phyloP scores from a whole-genome alignment of 352 stramenopile species.

The Plasmopara halstedii region DNA sequence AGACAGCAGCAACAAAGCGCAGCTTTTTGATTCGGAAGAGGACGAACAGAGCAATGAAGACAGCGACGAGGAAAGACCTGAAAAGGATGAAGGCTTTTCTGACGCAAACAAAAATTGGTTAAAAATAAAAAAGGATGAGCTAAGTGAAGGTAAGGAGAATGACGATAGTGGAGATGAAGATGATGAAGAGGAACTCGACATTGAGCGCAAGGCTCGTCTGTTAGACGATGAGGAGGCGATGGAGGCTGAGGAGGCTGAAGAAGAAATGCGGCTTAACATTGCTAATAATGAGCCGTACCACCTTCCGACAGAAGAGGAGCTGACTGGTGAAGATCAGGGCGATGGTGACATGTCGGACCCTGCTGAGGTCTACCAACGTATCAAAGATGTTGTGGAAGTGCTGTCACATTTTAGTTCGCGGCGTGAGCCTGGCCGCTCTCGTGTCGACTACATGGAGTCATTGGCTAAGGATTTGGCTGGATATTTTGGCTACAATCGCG shows the following conservation, averaged over 20 bases:
- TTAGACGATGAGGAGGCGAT: slow-evolving; percentile 68
- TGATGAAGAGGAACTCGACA: slow-evolving; percentile 67
- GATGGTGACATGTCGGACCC: slow-evolving; percentile 54
- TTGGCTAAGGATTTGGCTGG: slow-evolving; percentile 90
- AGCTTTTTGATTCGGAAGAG: slow-evolving; percentile 68
- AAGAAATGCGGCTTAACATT: slow-evolving; percentile 85
- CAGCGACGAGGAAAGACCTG: slow-evolving; percentile 37
- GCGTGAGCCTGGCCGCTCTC: slow-evolving; percentile 86
- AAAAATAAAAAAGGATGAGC: slow-evolving; percentile 62
- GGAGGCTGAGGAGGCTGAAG: slow-evolving; percentile 66
- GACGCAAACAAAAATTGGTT: slow-evolving; percentile 84
- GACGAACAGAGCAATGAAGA: slow-evolving; percentile 37
- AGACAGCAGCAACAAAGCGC: slow-evolving; percentile 38
- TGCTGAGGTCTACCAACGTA: slow-evolving; percentile 87
- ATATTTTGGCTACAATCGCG: slow-evolving; percentile 98
- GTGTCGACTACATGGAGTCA: slow-evolving; percentile 94
- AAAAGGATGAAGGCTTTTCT: slow-evolving; percentile 65
- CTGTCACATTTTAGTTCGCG: slow-evolving; percentile 94
- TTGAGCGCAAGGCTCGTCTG: slow-evolving; percentile 79
- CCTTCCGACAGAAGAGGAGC: slow-evolving; percentile 70
- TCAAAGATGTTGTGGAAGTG: slow-evolving; percentile 91
- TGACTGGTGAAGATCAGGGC: slow-evolving; percentile 45
- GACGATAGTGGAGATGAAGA: slow-evolving; percentile 42
- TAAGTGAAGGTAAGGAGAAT: slow-evolving; percentile 25
- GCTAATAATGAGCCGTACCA: slow-evolving; percentile 79